These are phyloP conservation scores for Mangifera indica DNA, from an alignment of 345 rosid genomes.

Conservation along the genomic window DNA sequence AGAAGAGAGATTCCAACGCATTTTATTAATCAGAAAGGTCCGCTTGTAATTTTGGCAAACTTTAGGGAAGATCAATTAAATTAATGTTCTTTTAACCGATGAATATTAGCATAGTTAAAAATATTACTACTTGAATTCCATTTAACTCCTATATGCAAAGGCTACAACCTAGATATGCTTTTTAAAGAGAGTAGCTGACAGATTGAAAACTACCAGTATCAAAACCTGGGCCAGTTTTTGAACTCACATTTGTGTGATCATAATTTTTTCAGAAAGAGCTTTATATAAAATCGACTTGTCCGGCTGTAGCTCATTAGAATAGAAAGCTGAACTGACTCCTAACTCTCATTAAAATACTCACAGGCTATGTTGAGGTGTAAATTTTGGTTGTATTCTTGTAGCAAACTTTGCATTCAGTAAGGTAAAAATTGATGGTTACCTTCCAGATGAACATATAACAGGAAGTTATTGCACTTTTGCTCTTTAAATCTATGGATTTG, in stretches of 20 bases:
- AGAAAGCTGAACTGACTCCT: background rate
- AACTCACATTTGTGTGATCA: too few species aligned
- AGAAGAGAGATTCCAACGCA: too few species aligned
- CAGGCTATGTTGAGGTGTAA: background rate
- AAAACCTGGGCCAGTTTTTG: too few species aligned
- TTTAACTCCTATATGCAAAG: too few species aligned
- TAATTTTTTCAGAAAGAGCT: background rate
- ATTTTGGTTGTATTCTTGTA: background rate
- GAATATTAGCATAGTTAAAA: background rate
- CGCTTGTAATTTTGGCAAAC: too few species aligned
- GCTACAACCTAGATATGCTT: background rate
- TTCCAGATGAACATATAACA: constrained; percentile 98
- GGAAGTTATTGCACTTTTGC: constrained; percentile 78
- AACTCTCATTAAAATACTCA: background rate
- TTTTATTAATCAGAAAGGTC: too few species aligned
- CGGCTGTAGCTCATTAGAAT: background rate
- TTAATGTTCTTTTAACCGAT: too few species aligned
- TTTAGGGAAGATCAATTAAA: too few species aligned
- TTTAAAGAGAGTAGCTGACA: too few species aligned
- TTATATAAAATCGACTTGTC: background rate
- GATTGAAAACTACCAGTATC: too few species aligned
- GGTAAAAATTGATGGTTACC: constrained; percentile 39
- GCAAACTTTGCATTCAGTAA: background rate
- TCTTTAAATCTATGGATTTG: constrained; percentile 65
- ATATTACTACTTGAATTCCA: background rate